Percentiles rank a stretch among this genome's conserved stretches.
Conservation (phyloP, 2,329 filamentous ascomycete species). For the Alternaria conjuncta region DNA sequence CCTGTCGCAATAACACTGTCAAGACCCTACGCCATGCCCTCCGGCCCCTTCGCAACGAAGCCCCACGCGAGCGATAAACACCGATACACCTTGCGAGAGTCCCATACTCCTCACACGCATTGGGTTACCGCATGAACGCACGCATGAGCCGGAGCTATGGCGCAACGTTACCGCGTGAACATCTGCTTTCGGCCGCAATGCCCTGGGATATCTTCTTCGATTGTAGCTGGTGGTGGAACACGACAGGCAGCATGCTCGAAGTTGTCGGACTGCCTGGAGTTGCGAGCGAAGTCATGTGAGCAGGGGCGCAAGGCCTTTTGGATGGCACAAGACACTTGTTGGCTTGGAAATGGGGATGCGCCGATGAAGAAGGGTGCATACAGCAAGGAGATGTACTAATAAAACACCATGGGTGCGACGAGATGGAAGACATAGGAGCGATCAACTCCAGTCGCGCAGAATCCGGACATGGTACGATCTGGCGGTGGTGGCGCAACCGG, state of each 20-base stretch:
- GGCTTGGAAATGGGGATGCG: neutral
- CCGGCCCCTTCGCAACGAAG: neutral
- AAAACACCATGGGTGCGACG: neutral
- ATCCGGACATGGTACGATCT: neutral
- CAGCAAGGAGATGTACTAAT: neutral
- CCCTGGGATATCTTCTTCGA: neutral
- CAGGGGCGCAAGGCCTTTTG: neutral
- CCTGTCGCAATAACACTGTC: rapidly evolving
- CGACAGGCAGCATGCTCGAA: neutral
- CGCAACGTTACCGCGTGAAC: neutral
- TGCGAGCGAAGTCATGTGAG: neutral
- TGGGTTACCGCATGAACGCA: neutral
- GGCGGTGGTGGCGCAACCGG: neutral
- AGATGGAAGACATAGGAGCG: neutral
- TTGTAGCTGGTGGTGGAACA: neutral
- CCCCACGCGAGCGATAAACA: neutral
- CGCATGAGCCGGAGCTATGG: neutral
- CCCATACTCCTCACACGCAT: neutral
- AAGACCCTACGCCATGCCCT: neutral
- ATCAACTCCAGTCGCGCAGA: neutral
- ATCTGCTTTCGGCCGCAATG: neutral
- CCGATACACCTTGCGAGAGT: neutral
- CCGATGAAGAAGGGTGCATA: neutral
- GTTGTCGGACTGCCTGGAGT: neutral
- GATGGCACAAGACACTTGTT: neutral